Evolutionary conservation across 805 yeast genomes (phyloP).

Genomic region (Yamadazyma tumulicola): DNA sequence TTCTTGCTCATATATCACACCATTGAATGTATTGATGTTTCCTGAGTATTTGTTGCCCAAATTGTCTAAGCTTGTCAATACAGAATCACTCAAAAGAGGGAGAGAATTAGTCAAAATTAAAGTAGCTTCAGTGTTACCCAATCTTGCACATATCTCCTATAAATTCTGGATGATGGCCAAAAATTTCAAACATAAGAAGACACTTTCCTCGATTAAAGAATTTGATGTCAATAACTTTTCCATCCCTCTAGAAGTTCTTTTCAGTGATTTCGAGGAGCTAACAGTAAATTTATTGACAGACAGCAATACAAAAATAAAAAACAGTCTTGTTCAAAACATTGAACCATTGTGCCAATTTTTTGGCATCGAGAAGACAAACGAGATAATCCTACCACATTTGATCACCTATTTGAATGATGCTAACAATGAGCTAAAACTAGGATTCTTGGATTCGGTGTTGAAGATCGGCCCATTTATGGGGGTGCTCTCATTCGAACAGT

Average conservation of each 20-base stretch:
- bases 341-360: constrained; percentile 75
- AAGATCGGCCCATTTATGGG: constrained; percentile 81
- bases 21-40: constrained; percentile 72
- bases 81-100: constrained; percentile 14
- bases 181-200: constrained; percentile 32
- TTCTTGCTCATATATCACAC: constrained; percentile 61
- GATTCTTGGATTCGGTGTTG: constrained; percentile 68
- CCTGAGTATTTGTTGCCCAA: constrained; percentile 82
- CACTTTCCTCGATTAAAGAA: neutral
- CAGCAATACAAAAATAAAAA: constrained; percentile 58
- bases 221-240: constrained; percentile 10
- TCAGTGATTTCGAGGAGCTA: constrained; percentile 60
- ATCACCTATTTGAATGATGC: constrained; percentile 88
- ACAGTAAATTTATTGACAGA: constrained; percentile 70
- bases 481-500: constrained; percentile 76
- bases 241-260: constrained; percentile 40
- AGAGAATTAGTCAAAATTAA: constrained; percentile 50
- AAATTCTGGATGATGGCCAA: constrained; percentile 61
- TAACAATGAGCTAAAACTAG: constrained; percentile 60
- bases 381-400: constrained; percentile 81
- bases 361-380: constrained; percentile 86
- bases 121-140: constrained; percentile 71
- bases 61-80: constrained; percentile 23
- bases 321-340: constrained; percentile 68
- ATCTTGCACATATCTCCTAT: constrained; percentile 61